Conservation (phyloP, 371 early-diverging fungal species). For the Mortierella sp. region DNA sequence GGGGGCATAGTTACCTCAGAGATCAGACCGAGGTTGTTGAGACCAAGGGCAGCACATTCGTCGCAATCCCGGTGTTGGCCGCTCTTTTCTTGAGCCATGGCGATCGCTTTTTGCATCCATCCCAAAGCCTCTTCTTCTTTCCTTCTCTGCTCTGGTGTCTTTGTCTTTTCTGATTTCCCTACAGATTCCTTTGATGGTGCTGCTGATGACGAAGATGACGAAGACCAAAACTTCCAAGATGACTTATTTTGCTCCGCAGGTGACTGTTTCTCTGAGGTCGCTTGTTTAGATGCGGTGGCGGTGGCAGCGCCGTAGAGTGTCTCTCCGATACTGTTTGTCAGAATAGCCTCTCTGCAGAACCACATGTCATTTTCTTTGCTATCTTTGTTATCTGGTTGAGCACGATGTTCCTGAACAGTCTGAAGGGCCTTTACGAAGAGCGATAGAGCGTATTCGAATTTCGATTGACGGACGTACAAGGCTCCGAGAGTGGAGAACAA, state of each 20-base stretch:
- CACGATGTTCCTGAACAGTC: slow-evolving; percentile 38
- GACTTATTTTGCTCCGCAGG: slow-evolving; percentile 23
- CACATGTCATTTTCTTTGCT: slow-evolving; percentile 30
- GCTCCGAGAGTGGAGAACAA: slow-evolving; percentile 41
- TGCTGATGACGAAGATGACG: slow-evolving; percentile 28
- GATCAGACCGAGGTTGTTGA: slow-evolving; percentile 44
- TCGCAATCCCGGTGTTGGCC: slow-evolving; percentile 52
- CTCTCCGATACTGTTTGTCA: slow-evolving; percentile 54
- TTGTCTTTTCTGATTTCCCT: not conserved
- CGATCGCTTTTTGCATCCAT: slow-evolving; percentile 52
- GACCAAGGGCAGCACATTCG: slow-evolving; percentile 48
- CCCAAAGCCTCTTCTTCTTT: slow-evolving; percentile 51
- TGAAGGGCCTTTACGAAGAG: slow-evolving; percentile 47
- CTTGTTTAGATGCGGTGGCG: not conserved
- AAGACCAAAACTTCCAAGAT: slow-evolving; percentile 51
- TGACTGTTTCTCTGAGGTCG: not conserved
- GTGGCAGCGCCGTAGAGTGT: slow-evolving; percentile 39
- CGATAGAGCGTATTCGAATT: slow-evolving; percentile 44
- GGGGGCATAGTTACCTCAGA: slow-evolving; percentile 38
- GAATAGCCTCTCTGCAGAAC: slow-evolving; percentile 50
- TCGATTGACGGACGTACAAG: slow-evolving; percentile 37
- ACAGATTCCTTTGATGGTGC: slow-evolving; percentile 1
- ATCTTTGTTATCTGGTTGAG: not conserved
- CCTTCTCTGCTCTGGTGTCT: slow-evolving; percentile 18
- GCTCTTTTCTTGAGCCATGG: slow-evolving; percentile 44